Base-by-base conservation (phyloP, 352 stramenopile species). In the Phytophthora macrochlamydospora region DNA sequence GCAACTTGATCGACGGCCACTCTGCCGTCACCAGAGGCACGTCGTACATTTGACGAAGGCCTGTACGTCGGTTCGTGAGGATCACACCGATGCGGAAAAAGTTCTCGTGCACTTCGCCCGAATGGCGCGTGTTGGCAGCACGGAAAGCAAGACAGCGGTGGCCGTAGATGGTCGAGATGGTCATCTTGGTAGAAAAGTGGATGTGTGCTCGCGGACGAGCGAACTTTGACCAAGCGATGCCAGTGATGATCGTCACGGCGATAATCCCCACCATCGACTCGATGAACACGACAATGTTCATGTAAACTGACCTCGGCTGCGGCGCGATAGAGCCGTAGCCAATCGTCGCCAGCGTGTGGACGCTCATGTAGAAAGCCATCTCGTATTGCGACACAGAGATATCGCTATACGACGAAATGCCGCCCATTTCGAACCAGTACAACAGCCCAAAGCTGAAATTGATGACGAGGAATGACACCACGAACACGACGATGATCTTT, bases 211-310 rank as follows among this genome's bases (percentile, higher is more conserved):
- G 75, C 2, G 87, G 85, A 33, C 85, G 74, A 29, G 87, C 87
- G 62, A 95, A 95, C 67, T 95, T 95, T 35, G 87, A 92, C 87
- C 87, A 95, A 2, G 81, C 81, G 28, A 95, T 95, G 59, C 87
- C 87, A 14, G 87, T 93, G 65, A 93, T 90, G 65, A 95, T 93
- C n/a, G 87, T 91, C 30, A 86, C 76, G 13, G 81, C 56, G 45
- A 93, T 90, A 42, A 95, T 89, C 13, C 87, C 87, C 4, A 93
- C 56, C 62, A 83, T 83, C 2, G 85, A 86, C 66, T 95, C 87
- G 55, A 92, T 75, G 8, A 91, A 77, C n/a, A 95, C 82, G 60
- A 87, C 77, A 2, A 92, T 51, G 51, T 95, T 95, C 66, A 93
- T 89, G 69, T 92, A 93, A 3, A 71, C 48, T 7, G 85, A 84